Percentiles rank a stretch among this genome's conserved stretches.
Evolutionary conservation across 192 early-diverging fungal species (phyloP).

Genomic region (Coemansia sp.): DNA sequence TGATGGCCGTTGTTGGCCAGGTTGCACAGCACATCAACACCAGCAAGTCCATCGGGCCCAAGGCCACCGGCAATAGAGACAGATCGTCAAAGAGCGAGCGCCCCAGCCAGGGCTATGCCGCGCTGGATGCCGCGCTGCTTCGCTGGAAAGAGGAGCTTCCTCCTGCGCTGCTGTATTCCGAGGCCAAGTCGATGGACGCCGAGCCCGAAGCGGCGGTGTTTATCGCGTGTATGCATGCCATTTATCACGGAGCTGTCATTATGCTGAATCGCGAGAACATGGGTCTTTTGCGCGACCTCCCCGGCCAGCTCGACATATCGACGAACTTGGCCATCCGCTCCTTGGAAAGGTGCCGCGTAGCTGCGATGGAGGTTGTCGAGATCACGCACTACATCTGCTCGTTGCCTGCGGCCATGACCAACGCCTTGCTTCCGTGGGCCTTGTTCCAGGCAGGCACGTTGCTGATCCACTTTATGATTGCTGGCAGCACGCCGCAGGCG

Average conservation of each 20-base stretch:
- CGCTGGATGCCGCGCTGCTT: slow-evolving; percentile 39
- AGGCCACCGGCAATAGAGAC: background rate
- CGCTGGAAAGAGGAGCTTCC: slow-evolving; percentile 54
- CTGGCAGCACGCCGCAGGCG: slow-evolving; percentile 46
- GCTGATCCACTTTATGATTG: slow-evolving; percentile 54
- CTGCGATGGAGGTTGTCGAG: slow-evolving; percentile 52
- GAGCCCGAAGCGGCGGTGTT: slow-evolving; percentile 39
- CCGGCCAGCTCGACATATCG: slow-evolving; percentile 49
- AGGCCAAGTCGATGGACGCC: slow-evolving; percentile 13
- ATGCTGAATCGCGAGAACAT: slow-evolving; percentile 55
- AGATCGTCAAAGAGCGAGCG: slow-evolving; percentile 4
- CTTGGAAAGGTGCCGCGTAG: slow-evolving; percentile 45
- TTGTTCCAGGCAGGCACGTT: slow-evolving; percentile 55
- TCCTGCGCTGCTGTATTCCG: slow-evolving; percentile 24
- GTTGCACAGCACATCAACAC: slow-evolving; percentile 49
- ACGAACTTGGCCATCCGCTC: slow-evolving; percentile 48
- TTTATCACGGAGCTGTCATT: slow-evolving; percentile 48
- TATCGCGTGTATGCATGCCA: slow-evolving; percentile 46
- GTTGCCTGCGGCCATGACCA: slow-evolving; percentile 46
- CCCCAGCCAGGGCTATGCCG: slow-evolving; percentile 16
- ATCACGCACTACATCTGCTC: slow-evolving; percentile 44
- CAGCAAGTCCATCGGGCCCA: slow-evolving; percentile 7
- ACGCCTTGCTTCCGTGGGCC: slow-evolving; percentile 51
- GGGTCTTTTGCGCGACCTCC: slow-evolving; percentile 36
- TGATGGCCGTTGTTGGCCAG: slow-evolving; percentile 50